phyloP scores from a whole-genome alignment of 2,329 filamentous ascomycete genomes.

The Nothomitra cinnamomea region DNA sequence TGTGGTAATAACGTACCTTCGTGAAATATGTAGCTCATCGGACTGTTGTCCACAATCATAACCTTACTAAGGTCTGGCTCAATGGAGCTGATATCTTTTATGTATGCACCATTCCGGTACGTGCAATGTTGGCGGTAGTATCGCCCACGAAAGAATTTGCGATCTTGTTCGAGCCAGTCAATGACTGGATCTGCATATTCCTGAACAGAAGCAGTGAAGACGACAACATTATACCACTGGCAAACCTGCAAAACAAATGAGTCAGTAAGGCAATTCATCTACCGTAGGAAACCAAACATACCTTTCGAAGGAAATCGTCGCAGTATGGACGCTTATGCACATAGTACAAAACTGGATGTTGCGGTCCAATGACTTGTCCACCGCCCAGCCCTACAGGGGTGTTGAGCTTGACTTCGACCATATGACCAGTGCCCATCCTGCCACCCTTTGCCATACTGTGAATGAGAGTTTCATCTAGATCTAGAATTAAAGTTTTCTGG shows the following conservation, averaged over 20 bases:
- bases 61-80: slow-evolving; percentile 95
- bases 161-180: slow-evolving; percentile 92
- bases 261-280: not conserved
- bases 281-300: slow-evolving; percentile 21
- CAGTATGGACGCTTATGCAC: slow-evolving; percentile 96
- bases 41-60: slow-evolving; percentile 97
- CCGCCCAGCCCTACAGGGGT: slow-evolving; percentile 42
- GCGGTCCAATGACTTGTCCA: slow-evolving; percentile 48
- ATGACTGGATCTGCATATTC: slow-evolving; percentile 98
- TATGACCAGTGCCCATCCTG: slow-evolving; percentile 89
- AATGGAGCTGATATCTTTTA: slow-evolving; percentile 91
- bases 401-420: slow-evolving; percentile 91
- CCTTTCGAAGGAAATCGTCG: slow-evolving; percentile 84
- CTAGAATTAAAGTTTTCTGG: slow-evolving; percentile 86
- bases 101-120: slow-evolving; percentile 85
- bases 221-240: slow-evolving; percentile 95
- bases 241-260: slow-evolving; percentile 39
- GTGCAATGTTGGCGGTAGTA: slow-evolving; percentile 98
- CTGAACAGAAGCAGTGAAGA: slow-evolving; percentile 95
- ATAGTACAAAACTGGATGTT: slow-evolving; percentile 95
- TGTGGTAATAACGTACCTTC: slow-evolving; percentile 49
- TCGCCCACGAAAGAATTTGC: slow-evolving; percentile 84
- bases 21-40: slow-evolving; percentile 95
- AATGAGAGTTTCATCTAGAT: slow-evolving; percentile 93
- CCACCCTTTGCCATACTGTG: slow-evolving; percentile 96